Conservation (phyloP, 352 stramenopile species). For the Phytophthora tubulina region DNA sequence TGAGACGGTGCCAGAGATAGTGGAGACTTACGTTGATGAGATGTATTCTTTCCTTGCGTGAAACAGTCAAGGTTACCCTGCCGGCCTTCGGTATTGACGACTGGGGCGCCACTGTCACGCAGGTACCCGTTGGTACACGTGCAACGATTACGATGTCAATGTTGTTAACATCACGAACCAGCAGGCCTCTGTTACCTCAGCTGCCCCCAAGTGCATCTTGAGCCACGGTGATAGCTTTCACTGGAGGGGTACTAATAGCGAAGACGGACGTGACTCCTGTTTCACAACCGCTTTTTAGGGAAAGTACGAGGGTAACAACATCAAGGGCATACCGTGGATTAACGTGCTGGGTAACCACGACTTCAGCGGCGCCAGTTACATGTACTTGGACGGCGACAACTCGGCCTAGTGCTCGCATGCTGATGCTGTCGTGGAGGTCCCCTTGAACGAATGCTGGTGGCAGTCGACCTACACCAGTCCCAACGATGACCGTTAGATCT, state of each 20-base stretch:
- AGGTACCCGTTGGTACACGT: constrained; percentile 61
- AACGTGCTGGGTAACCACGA: constrained; percentile 79
- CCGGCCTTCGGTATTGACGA: constrained; percentile 77
- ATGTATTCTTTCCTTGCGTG: constrained; percentile 9
- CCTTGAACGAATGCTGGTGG: constrained; percentile 55
- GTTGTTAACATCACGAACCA: constrained; percentile 71
- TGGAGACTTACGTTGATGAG: constrained; percentile 17
- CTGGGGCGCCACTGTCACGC: constrained; percentile 69
- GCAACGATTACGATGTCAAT: constrained; percentile 71
- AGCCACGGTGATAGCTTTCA: constrained; percentile 80
- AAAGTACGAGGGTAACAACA: constrained; percentile 59
- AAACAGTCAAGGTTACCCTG: constrained; percentile 51
- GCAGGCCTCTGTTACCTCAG: constrained; percentile 41
- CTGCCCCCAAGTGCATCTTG: constrained; percentile 64
- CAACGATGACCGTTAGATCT: constrained; percentile 62
- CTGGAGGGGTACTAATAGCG: constrained; percentile 61
- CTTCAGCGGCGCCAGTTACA: constrained; percentile 67
- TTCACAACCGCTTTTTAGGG: constrained; percentile 67
- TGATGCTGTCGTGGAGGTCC: constrained; percentile 29
- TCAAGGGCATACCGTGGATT: constrained; percentile 62
- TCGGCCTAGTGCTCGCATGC: constrained; percentile 38
- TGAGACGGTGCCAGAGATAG: constrained; percentile 12
- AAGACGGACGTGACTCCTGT: constrained; percentile 49
- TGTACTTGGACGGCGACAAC: constrained; percentile 52
- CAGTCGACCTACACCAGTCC: constrained; percentile 59